Conservation (phyloP, 2,329 filamentous ascomycete species). For the Apiospora saccharicola region DNA sequence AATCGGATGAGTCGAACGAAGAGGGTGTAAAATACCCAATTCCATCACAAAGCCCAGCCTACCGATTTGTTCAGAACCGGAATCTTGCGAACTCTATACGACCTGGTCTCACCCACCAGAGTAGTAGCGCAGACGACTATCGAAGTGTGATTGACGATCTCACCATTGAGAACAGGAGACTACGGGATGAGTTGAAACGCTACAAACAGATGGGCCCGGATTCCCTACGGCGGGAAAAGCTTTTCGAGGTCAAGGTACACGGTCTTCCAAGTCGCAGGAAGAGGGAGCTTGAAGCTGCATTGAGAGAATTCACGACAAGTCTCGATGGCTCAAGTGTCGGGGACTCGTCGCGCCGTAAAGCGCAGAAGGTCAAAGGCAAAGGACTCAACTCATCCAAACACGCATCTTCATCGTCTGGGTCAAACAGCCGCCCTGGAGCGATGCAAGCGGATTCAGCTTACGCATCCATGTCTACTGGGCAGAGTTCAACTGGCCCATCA, state of each 20-base stretch:
- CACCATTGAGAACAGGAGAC: constrained; percentile 81
- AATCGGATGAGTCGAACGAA: constrained; percentile 60
- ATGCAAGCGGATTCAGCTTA: constrained; percentile 68
- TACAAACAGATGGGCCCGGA: constrained; percentile 73
- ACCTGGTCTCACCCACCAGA: constrained; percentile 47
- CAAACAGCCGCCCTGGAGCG: constrained; percentile 47
- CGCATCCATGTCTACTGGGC: constrained; percentile 69
- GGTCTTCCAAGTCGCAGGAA: constrained; percentile 76
- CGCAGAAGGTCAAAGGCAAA: constrained; percentile 46
- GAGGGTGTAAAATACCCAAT: constrained; percentile 40
- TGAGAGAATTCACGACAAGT: constrained; percentile 74
- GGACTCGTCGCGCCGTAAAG: constrained; percentile 52
- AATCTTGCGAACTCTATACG: constrained; percentile 29
- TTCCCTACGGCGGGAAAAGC: constrained; percentile 74
- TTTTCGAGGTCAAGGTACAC: constrained; percentile 85
- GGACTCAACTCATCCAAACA: constrained; percentile 59
- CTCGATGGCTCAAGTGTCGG: constrained; percentile 60
- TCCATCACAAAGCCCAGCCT: constrained; percentile 37
- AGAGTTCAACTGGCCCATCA: constrained; percentile 51
- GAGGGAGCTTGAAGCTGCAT: constrained; percentile 75
- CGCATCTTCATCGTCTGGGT: constrained; percentile 59
- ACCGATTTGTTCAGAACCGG: constrained; percentile 33
- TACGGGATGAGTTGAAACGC: constrained; percentile 76
- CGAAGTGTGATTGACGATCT: constrained; percentile 87
- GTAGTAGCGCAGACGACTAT: constrained; percentile 76